Conservation (phyloP, 371 early-diverging fungal genomes). For the Polyrhizophydium stewartii region DNA sequence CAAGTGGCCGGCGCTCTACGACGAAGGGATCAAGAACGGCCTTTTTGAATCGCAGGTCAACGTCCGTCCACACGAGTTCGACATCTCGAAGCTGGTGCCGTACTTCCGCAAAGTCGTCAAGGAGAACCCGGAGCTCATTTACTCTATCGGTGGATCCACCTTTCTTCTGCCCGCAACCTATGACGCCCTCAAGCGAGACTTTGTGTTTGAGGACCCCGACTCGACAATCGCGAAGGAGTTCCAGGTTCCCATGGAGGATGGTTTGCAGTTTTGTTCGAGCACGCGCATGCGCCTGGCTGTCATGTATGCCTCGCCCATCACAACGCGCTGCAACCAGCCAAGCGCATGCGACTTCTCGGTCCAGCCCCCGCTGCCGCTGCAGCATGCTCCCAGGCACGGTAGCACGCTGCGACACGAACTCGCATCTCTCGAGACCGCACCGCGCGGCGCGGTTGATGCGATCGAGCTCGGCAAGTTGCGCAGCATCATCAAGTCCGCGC, state of each 20-base stretch:
- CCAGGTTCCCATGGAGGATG: neutral
- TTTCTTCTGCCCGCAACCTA: neutral
- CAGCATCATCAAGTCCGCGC: too few species aligned
- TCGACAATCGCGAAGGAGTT: neutral
- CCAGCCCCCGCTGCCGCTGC: too few species aligned
- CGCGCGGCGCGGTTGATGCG: too few species aligned
- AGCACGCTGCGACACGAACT: too few species aligned
- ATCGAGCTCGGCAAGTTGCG: too few species aligned
- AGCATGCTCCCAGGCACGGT: too few species aligned
- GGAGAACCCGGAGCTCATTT: neutral
- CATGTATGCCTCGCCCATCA: neutral
- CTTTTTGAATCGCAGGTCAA: conserved; percentile 26
- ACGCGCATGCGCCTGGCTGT: neutral
- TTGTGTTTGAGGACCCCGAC: neutral
- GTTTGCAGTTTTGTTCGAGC: neutral
- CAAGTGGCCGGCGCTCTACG: conserved; percentile 38
- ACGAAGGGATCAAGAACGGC: conserved; percentile 31
- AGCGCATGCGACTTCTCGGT: too few species aligned
- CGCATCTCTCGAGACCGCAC: too few species aligned
- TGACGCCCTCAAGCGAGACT: neutral
- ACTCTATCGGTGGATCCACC: neutral
- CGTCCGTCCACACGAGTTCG: conserved; percentile 21
- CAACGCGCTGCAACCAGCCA: neutral
- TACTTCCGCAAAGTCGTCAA: conserved; percentile 31
- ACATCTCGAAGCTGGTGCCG: conserved; percentile 26